Evolutionary conservation across 768 basidiomycete species (phyloP).

Genomic region (Termitomyces bulborhizus): DNA sequence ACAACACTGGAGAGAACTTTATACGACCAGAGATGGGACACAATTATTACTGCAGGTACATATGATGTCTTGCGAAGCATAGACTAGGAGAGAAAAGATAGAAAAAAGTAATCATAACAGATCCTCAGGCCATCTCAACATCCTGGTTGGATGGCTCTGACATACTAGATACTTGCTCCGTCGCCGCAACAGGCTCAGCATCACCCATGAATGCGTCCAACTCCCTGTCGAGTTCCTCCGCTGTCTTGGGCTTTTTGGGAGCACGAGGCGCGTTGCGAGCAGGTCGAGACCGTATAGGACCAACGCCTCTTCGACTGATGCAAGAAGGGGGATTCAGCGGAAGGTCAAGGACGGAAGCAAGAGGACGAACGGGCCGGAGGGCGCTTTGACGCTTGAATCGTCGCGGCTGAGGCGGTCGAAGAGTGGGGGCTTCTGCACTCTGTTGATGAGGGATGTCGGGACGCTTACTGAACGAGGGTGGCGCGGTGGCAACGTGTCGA

Average conservation of each 20-base stretch:
- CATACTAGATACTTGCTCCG: constrained; percentile 10
- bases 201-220: constrained; percentile 83
- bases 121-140: constrained; percentile 45
- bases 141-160: constrained; percentile 28
- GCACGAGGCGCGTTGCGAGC: constrained; percentile 25
- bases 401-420: constrained; percentile 55
- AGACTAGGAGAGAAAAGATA: not conserved
- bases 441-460: constrained; percentile 59
- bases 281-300: constrained; percentile 44
- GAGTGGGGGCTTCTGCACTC: constrained; percentile 72
- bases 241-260: constrained; percentile 60
- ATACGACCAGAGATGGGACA: not conserved
- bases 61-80: constrained; percentile 1
- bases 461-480: constrained; percentile 43
- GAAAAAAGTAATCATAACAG: not conserved
- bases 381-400: constrained; percentile 28
- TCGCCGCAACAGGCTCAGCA: constrained; percentile 22
- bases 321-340: not conserved
- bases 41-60: not conserved
- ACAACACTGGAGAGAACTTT: no score
- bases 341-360: not conserved
- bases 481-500: constrained; percentile 43
- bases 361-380: constrained; percentile 28
- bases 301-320: constrained; percentile 29
- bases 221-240: constrained; percentile 82